Conservation (phyloP, 495 filamentous ascomycete genomes). For the Lophiotrema nucula region DNA sequence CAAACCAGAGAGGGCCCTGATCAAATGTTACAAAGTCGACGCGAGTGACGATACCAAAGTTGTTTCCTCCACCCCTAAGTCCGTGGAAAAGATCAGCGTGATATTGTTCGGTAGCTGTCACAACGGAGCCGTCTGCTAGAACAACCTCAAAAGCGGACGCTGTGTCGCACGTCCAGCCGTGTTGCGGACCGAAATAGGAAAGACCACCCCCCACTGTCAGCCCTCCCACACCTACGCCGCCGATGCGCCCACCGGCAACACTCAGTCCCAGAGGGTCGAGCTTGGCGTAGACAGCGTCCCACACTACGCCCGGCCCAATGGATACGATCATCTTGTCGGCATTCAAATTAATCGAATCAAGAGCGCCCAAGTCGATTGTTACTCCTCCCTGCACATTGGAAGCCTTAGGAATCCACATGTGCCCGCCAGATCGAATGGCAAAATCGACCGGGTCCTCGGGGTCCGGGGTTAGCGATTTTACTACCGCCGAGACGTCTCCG, state of each 20-base stretch:
- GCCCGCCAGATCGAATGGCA: slow-evolving; percentile 4
- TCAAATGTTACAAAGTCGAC: slow-evolving; percentile 3
- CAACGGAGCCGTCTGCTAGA: slow-evolving; percentile 49
- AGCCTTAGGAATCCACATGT: background rate
- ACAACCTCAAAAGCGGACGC: slow-evolving; percentile 32
- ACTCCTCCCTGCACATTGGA: slow-evolving; percentile 47
- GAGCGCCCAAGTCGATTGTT: slow-evolving; percentile 50
- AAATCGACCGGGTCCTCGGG: background rate
- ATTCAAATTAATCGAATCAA: slow-evolving; percentile 46
- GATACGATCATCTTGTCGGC: slow-evolving; percentile 35
- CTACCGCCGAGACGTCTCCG: background rate
- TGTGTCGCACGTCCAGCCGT: slow-evolving; percentile 55
- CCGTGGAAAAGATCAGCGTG: slow-evolving; percentile 8
- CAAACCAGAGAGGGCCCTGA: background rate
- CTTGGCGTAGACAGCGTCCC: slow-evolving; percentile 17
- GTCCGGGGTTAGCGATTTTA: background rate
- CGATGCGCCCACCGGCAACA: slow-evolving; percentile 21
- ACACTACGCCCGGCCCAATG: slow-evolving; percentile 43
- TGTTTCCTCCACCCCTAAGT: background rate
- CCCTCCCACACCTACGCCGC: slow-evolving; percentile 48
- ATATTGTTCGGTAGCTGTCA: slow-evolving; percentile 48
- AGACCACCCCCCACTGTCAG: slow-evolving; percentile 19
- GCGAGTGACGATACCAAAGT: slow-evolving; percentile 13
- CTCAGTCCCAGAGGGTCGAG: background rate
- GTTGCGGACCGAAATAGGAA: slow-evolving; percentile 28